phyloP scores from a whole-genome alignment of 2,329 filamentous ascomycete genomes.

The Fusarium begoniae region DNA sequence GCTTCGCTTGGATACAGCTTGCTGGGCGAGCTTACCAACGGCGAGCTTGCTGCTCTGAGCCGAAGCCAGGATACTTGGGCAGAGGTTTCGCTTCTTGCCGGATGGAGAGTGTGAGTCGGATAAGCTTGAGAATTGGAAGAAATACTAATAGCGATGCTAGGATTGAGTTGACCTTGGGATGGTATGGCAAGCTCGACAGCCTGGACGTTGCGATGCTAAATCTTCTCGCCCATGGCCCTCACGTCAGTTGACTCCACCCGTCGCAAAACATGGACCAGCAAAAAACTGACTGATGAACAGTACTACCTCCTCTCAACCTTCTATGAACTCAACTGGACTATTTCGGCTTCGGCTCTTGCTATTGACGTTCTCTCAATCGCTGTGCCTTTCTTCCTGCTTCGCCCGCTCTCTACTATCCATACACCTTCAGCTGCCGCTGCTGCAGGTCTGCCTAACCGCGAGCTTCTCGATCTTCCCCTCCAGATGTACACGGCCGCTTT shows the following conservation, averaged over 20 bases:
- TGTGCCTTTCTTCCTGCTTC: slow-evolving; percentile 79
- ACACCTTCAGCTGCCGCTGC: slow-evolving; percentile 54
- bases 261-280: neutral
- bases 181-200: slow-evolving; percentile 79
- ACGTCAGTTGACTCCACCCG: slow-evolving; percentile 56
- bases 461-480: slow-evolving; percentile 72
- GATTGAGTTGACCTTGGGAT: slow-evolving; percentile 75
- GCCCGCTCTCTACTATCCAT: slow-evolving; percentile 72
- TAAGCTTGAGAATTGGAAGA: neutral
- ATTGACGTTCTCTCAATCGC: slow-evolving; percentile 76
- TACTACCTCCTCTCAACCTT: slow-evolving; percentile 81
- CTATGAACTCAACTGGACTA: slow-evolving; percentile 73
- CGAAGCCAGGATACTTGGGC: slow-evolving; percentile 69
- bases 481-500: slow-evolving; percentile 73
- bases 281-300: slow-evolving; percentile 48
- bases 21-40: slow-evolving; percentile 66
- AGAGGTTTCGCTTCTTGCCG: slow-evolving; percentile 65
- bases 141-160: slow-evolving; percentile 51
- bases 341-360: slow-evolving; percentile 67
- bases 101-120: slow-evolving; percentile 64
- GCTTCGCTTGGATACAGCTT: slow-evolving; percentile 72
- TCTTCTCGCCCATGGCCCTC: slow-evolving; percentile 78
- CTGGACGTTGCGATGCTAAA: slow-evolving; percentile 73
- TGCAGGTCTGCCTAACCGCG: slow-evolving; percentile 64
- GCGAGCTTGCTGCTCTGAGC: slow-evolving; percentile 74